A percentile compares a stretch with the other conserved stretches of the same genome.
These are phyloP conservation scores for Crithidia thermophila DNA, from an alignment of 208 protist genomes.

Conservation along the genomic window DNA sequence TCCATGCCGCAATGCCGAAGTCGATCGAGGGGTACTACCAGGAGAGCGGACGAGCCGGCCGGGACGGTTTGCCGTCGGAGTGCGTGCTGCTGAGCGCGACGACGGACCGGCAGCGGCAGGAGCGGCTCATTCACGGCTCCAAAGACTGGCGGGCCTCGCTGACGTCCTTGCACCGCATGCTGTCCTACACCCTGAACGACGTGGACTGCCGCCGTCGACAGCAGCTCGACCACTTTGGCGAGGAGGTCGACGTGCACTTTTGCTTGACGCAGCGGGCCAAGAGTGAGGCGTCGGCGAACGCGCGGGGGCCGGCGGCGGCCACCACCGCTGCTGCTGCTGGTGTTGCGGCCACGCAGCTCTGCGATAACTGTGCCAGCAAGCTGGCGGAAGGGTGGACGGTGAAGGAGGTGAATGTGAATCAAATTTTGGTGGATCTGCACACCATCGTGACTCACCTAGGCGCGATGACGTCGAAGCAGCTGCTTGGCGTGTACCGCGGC, in stretches of 20 bases:
- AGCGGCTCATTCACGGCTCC: constrained; percentile 80
- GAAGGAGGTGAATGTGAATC: constrained; percentile 38
- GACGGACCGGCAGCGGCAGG: constrained; percentile 71
- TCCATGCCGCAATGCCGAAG: constrained; percentile 97
- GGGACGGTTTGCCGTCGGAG: constrained; percentile 92
- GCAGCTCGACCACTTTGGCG: constrained; percentile 87
- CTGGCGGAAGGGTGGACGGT: constrained; percentile 57
- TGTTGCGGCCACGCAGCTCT: constrained; percentile 48
- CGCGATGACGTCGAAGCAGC: constrained; percentile 80
- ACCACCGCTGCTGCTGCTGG: background rate
- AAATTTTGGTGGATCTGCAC: constrained; percentile 67
- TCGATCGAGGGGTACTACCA: constrained; percentile 98
- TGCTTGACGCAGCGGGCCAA: constrained; percentile 51
- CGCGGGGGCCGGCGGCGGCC: constrained; percentile 9
- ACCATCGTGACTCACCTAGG: constrained; percentile 70
- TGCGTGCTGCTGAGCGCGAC: constrained; percentile 81
- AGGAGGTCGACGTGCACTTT: constrained; percentile 69
- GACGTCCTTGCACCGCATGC: constrained; percentile 74
- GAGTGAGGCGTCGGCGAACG: constrained; percentile 10
- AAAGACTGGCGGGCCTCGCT: constrained; percentile 80
- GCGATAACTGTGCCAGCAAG: constrained; percentile 87
- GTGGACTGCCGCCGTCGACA: constrained; percentile 86
- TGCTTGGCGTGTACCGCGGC: constrained; percentile 79
- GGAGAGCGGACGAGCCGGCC: constrained; percentile 96
- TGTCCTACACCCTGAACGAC: constrained; percentile 84